Evolutionary conservation across 2,329 filamentous ascomycete species (phyloP).

Genomic region (Neonectria ditissima): DNA sequence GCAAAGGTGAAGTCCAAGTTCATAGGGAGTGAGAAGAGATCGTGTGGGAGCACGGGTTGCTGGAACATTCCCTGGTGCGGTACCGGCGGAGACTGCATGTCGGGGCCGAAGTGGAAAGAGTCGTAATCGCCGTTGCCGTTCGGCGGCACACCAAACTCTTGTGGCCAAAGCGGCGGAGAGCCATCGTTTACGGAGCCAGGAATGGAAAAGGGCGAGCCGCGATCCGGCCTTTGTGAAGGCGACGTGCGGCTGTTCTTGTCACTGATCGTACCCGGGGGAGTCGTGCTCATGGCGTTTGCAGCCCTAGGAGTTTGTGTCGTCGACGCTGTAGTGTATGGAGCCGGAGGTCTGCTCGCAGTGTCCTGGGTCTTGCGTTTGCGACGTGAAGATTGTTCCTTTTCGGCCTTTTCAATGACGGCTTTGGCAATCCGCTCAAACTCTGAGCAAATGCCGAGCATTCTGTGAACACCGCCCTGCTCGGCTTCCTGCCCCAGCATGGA

Average conservation of each 20-base stretch:
- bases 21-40: slow-evolving; percentile 96
- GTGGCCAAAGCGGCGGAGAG: slow-evolving; percentile 63
- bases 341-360: slow-evolving; percentile 31
- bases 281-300: slow-evolving; percentile 23
- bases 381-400: slow-evolving; percentile 82
- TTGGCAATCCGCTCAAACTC: slow-evolving; percentile 96
- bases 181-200: slow-evolving; percentile 49
- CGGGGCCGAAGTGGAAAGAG: slow-evolving; percentile 58
- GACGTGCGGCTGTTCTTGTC: slow-evolving; percentile 44
- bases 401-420: slow-evolving; percentile 89
- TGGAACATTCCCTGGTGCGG: slow-evolving; percentile 66
- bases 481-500: slow-evolving; percentile 90
- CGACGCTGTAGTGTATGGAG: slow-evolving; percentile 15
- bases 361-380: slow-evolving; percentile 86
- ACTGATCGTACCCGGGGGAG: slow-evolving; percentile 1
- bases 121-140: slow-evolving; percentile 55
- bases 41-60: slow-evolving; percentile 90
- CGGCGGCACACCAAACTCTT: slow-evolving; percentile 56
- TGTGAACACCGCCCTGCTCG: slow-evolving; percentile 88
- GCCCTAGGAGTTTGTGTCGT: slow-evolving; percentile 32
- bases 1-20: slow-evolving; percentile 90
- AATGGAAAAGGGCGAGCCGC: slow-evolving; percentile 41
- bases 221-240: slow-evolving; percentile 41
- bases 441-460: slow-evolving; percentile 94
- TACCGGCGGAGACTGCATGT: slow-evolving; percentile 52